Evolutionary conservation across 768 basidiomycete genomes (phyloP), one percentile per base, ranked within the genome.

Genomic region (Xerocomellus dryophilus): DNA sequence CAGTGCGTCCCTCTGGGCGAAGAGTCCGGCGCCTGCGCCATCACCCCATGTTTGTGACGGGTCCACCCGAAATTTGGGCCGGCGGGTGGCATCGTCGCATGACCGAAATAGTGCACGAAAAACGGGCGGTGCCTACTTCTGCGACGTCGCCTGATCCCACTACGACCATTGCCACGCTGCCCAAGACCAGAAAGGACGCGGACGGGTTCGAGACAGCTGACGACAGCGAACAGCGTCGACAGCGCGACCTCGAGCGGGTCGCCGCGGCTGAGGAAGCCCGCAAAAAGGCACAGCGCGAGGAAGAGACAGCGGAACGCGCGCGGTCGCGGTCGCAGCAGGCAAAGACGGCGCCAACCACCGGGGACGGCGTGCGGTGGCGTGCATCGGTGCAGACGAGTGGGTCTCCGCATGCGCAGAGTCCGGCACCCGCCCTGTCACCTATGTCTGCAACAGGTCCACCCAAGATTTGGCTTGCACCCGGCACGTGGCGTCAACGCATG

Each of bases 211-310:
- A 25, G 23, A 25, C 23, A 25, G 23, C 23, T 25, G 23, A 25
- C 23, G 23, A 3, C 23, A 25, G 23, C 2, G 79, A 75, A 1
- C 57, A 72, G 27, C 86, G 87, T 44, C 81, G 79, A 25, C 23
- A 25, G 23, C 23, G 23, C 23, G 23, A 25, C 23, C 23, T 25
- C 17, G 78, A 81, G 50, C 79, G 80, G 25, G 78, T 78, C 15
- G 81, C 78, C 15, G 76, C 75, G 0, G 15, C 70, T 12, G 84
- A 88, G 51, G 70, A 78, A 25, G 83, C 82, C 1, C 81, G 79
- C n/a, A 72, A 77, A 47, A 86, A 82, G 57, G 72, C 71, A 12
- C 80, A 84, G 60, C 79, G 85, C 36, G 89, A 88, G 61, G 83
- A 85, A n/a, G 87, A 89, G 55, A 86, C 87, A 1, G 80, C 67